Evolutionary conservation across 805 yeast genomes (phyloP).

Genomic region (Lipomyces oligophaga): DNA sequence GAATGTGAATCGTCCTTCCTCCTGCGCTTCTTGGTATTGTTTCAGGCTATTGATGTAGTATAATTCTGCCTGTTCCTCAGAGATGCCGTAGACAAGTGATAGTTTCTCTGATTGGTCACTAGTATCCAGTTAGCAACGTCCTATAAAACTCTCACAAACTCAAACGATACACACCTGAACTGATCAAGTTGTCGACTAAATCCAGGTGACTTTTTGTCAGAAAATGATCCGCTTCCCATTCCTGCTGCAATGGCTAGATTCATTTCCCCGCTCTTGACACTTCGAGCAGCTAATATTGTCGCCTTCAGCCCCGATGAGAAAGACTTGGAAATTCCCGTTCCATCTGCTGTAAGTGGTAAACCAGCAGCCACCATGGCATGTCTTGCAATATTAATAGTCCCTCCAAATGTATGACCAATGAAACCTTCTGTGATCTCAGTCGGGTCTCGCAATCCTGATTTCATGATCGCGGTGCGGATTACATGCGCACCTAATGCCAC

Average conservation of each 20-base stretch:
- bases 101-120: too few species aligned
- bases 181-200: too few species aligned
- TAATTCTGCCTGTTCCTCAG: constrained; percentile 82
- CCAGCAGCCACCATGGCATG: constrained; percentile 94
- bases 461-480: constrained; percentile 72
- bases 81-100: too few species aligned
- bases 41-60: constrained; percentile 77
- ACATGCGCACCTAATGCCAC: constrained; percentile 85
- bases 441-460: constrained; percentile 57
- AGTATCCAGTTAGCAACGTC: too few species aligned
- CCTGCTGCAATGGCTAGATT: constrained; percentile 96
- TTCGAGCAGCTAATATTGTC: constrained; percentile 83
- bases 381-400: constrained; percentile 97
- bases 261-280: constrained; percentile 81
- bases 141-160: too few species aligned
- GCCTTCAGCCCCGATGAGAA: constrained; percentile 97
- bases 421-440: constrained; percentile 72
- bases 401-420: constrained; percentile 89
- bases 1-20: constrained; percentile 63
- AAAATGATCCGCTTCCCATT: constrained; percentile 92
- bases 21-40: constrained; percentile 71
- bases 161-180: too few species aligned
- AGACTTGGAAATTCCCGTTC: constrained; percentile 91
- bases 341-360: constrained; percentile 70
- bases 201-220: too few species aligned